These are phyloP conservation scores for Sporodiniella umbellata DNA, from an alignment of 371 early-diverging fungal species.

Conservation along the genomic window DNA sequence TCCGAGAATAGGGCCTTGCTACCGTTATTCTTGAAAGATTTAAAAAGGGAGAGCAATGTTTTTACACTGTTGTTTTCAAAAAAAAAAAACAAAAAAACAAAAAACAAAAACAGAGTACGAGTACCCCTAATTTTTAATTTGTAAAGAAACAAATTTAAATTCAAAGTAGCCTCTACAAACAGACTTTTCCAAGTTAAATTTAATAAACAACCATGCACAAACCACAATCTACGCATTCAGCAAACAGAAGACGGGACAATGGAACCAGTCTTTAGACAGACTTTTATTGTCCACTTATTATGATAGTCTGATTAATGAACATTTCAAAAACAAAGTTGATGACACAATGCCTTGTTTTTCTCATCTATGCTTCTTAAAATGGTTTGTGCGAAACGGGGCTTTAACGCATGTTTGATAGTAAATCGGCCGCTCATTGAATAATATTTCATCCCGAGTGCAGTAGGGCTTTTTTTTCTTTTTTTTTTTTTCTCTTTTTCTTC, in stretches of 20 bases:
- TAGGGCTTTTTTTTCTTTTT: neutral
- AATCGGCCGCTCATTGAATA: neutral
- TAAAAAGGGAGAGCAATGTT: too few relatives aligned
- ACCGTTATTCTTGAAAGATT: too few relatives aligned
- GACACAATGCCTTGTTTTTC: neutral
- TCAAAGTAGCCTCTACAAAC: too few relatives aligned
- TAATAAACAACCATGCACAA: neutral
- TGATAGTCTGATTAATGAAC: too few relatives aligned
- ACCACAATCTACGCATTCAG: neutral
- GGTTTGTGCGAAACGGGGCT: neutral
- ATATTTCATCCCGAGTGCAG: conserved; percentile 1
- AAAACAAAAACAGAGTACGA: too few relatives aligned
- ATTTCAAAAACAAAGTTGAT: neutral
- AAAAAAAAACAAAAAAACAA: too few relatives aligned
- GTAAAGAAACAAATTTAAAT: too few relatives aligned
- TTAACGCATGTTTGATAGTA: neutral
- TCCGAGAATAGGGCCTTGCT: too few relatives aligned
- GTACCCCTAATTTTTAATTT: too few relatives aligned
- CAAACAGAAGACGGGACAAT: neutral
- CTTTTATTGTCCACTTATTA: neutral
- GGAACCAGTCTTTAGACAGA: neutral
- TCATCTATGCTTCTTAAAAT: neutral
- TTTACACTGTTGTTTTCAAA: too few relatives aligned
- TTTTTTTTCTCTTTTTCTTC: conserved; percentile 1
- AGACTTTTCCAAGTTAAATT: neutral